These are phyloP conservation scores for Picea sitchensis DNA, from an alignment of 75 land plant genomes.

Conservation along the genomic window DNA sequence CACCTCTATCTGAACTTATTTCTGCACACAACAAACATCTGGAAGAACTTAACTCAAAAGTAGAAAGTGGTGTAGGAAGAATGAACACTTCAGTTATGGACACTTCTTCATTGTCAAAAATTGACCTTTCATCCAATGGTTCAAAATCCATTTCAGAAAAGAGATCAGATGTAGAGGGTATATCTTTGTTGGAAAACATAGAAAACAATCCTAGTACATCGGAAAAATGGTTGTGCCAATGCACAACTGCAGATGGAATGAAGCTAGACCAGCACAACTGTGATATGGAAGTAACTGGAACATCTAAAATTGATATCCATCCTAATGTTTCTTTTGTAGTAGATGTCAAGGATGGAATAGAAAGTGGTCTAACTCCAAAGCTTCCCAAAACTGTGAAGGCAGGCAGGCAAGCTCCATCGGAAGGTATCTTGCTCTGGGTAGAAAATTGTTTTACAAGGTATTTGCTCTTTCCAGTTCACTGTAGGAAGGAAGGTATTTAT, in stretches of 20 bases:
- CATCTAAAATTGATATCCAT: not conserved
- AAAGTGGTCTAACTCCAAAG: not conserved
- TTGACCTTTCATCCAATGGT: not conserved
- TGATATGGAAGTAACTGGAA: not conserved
- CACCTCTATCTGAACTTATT: slow-evolving; percentile 27
- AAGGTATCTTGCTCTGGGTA: slow-evolving; percentile 53
- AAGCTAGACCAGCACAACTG: not conserved
- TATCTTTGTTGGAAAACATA: not conserved
- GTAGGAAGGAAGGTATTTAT: slow-evolving; percentile 37
- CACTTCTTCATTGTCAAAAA: not conserved
- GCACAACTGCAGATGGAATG: not conserved
- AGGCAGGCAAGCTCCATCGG: slow-evolving; percentile 49
- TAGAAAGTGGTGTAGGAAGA: not conserved
- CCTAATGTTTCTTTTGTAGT: not conserved
- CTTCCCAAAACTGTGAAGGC: slow-evolving; percentile 22
- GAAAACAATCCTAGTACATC: too few relatives aligned
- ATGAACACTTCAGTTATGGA: not conserved
- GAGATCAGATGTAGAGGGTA: not conserved
- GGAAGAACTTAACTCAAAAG: slow-evolving; percentile 9
- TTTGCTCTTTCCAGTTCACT: slow-evolving; percentile 1
- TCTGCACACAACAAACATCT: slow-evolving; percentile 2
- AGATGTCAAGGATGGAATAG: not conserved
- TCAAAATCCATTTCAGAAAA: not conserved
- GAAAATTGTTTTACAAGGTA: slow-evolving; percentile 91
- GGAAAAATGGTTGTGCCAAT: not conserved